Base-by-base conservation (phyloP, 495 filamentous ascomycete species). In the Aspergillus heteromorphus region DNA sequence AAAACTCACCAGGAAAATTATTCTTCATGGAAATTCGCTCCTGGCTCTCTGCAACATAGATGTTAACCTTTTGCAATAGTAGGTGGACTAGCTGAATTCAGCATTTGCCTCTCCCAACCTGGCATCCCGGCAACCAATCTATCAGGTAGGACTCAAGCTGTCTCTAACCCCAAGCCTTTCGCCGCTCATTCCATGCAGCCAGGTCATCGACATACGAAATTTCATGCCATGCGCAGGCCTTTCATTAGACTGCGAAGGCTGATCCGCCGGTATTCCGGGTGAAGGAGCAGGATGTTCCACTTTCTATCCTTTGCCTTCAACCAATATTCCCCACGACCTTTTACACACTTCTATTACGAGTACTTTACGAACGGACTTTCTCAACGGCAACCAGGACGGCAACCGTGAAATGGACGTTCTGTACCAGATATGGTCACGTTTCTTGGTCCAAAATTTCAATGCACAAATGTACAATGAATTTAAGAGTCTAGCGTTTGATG, bases 401-500 rank as follows among this genome's bases (percentile, higher is more conserved):
- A 71, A 76, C 61, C 55, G 71, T 60, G 34, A 13, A 34, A 38
- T 88, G 76, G 77, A 81, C 53, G 76, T 82, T 52, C 78, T 89
- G 13, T 91, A 90, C 69, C 75, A 84, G 52, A 88, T 87, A 71
- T 92, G 88, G 88, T 84, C 84, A n/a, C 79, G 86, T 63, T 87
- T 87, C 65, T 79, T 93, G 38, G 75, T 83, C 53, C 75, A 80
- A 57, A 84, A 86, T 65, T 93, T 93, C 79, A 87, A 93, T 67
- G 71, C 74, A 51, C 76, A 74, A 55, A 87, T 95, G 80, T 95
- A 95, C 74, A 70, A 81, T 64, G 87, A 95, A 68, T 93, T 95
- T 72, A 78, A 83, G 56, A 70, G 73, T 58, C 75, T 80, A 62
- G 88, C 91, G 52, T 67, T 86, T 56, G 85, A 87, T 60, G 90